Percentiles rank a stretch among this genome's conserved stretches.
Evolutionary conservation across 1,284 basidiomycete species (phyloP).

Genomic region (Fomitopsis pinicola): DNA sequence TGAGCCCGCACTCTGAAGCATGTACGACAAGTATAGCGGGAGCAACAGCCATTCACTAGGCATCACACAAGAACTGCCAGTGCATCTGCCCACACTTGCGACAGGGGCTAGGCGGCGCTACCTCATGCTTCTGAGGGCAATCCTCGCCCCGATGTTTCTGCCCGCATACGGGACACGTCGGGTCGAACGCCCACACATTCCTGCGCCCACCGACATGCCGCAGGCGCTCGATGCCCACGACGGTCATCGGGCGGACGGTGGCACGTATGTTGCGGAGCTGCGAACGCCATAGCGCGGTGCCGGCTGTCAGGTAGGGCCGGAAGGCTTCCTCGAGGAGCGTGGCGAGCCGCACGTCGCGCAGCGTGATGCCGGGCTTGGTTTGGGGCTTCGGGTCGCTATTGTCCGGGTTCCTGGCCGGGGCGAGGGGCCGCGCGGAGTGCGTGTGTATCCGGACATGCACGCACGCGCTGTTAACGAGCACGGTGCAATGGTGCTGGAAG

Average conservation of each 20-base stretch:
- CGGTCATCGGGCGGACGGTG: background rate
- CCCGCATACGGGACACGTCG: background rate
- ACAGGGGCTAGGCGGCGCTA: background rate
- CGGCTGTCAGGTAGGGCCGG: background rate
- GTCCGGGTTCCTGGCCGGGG: background rate
- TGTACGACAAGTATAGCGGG: no score
- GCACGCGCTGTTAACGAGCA: background rate
- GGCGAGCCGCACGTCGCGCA: constrained; percentile 51
- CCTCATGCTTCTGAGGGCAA: background rate
- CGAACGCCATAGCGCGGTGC: background rate
- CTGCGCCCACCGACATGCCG: background rate
- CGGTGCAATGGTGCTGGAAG: constrained; percentile 7
- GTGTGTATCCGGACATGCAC: constrained; percentile 14
- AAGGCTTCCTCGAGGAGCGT: constrained; percentile 11
- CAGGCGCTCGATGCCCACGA: background rate
- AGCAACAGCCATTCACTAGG: no score
- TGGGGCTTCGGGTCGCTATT: background rate
- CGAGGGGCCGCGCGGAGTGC: constrained; percentile 28
- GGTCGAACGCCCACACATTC: background rate
- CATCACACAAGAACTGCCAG: background rate
- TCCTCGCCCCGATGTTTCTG: background rate
- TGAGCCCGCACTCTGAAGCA: no score
- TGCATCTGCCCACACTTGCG: background rate
- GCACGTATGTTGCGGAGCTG: background rate
- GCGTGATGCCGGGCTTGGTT: constrained; percentile 38